A percentile compares a stretch with the other conserved stretches of the same genome.
Conservation (phyloP, 139 green algal species). For the Ettlia oleoabundans region DNA sequence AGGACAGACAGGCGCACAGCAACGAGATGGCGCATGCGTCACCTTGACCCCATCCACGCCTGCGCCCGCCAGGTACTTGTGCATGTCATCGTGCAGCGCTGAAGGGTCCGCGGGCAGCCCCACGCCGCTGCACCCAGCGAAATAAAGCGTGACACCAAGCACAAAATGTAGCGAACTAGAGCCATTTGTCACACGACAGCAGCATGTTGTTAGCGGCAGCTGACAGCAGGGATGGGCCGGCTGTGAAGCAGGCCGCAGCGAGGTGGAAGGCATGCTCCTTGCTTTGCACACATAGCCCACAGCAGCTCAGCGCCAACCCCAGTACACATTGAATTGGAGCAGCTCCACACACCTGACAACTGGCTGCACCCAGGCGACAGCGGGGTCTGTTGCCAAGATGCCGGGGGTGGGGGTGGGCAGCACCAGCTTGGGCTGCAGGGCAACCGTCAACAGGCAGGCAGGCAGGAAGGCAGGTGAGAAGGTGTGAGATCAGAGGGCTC, state of each 20-base stretch:
- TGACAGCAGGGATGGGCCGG: too few relatives aligned
- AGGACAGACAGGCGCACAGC: too few relatives aligned
- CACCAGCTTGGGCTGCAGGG: slow-evolving; percentile 15
- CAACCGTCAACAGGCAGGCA: background rate
- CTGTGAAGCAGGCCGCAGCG: too few relatives aligned
- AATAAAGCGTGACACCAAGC: too few relatives aligned
- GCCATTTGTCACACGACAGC: too few relatives aligned
- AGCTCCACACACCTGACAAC: slow-evolving; percentile 31
- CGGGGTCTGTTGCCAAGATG: slow-evolving; percentile 57
- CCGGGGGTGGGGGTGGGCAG: slow-evolving; percentile 24
- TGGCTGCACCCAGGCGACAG: slow-evolving; percentile 45
- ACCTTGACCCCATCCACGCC: slow-evolving; percentile 81
- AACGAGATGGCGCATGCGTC: too few relatives aligned
- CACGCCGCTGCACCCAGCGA: slow-evolving; percentile 52
- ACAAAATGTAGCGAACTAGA: too few relatives aligned
- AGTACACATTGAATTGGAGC: background rate
- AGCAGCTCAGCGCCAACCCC: background rate
- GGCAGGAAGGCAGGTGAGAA: too few relatives aligned
- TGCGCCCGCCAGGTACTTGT: slow-evolving; percentile 54
- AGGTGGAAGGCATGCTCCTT: too few relatives aligned
- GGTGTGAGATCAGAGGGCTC: too few relatives aligned
- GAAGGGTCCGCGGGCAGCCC: slow-evolving; percentile 47
- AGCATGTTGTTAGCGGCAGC: too few relatives aligned
- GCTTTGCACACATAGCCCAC: background rate
- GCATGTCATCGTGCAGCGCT: slow-evolving; percentile 63